Base-by-base conservation (phyloP, 2,329 filamentous ascomycete species). In the Arthrobotrys pseudoclavata region DNA sequence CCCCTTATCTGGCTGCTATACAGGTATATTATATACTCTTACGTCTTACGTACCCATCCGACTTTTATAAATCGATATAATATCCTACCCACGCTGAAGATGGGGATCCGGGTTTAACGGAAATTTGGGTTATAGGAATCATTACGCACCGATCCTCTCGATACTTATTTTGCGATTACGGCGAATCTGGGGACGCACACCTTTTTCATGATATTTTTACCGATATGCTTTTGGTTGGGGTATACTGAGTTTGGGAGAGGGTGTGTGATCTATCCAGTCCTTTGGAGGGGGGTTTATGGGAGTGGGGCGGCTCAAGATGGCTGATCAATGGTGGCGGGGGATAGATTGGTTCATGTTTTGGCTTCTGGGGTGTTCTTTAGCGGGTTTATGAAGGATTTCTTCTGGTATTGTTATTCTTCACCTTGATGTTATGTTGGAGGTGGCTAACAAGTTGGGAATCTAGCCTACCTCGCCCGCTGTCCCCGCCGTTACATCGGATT, bases 121-220 rank as follows among this genome's bases (percentile, higher is more conserved):
- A 40, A 12, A 52, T 15, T 31, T 45, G 9, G 26, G 4, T 5
- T 29, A 24, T 55, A 79, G 75, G 69, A 64, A n/a, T 60, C 62
- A 5, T 22, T 74, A 48, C 75, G 75, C 7, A 68, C 75, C 55
- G 75, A 79, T 20, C 88, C 92, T 7, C 90, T 98, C 82, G 96
- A 99, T 84, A 93, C 93, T 79, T 99, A 97, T 86, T 99, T 99
- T 84, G 95, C 96, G 62, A 93, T 96, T 80, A 97, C 94, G 0
- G 96, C 96, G 79, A 99, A 98, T 84, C 88, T 98, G 69, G 93
- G 96, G 80, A 99, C 96, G 0, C 96, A 99, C 85, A 99, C 96
- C 0, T 98, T 97, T 86, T 99, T 97, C 87, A 98, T 98, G 94
- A 88, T 97, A 80, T 91, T 93, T 74, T 86, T 99, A 82, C 96